Percentiles rank a stretch among this genome's conserved stretches.
Conservation (phyloP, 1,139 yeast genomes). For the Yamadazyma songkhlaensis region DNA sequence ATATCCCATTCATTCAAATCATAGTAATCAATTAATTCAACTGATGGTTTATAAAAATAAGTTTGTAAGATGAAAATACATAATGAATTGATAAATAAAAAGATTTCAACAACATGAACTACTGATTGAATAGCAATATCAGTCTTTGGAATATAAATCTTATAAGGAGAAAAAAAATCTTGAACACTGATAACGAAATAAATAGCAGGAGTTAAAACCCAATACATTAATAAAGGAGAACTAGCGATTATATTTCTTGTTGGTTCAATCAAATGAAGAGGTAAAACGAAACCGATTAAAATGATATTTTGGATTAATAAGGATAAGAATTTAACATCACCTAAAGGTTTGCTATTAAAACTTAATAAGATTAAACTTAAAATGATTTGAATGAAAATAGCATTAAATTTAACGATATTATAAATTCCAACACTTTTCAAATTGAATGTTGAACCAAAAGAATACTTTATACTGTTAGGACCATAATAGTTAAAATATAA, state of each 20-base stretch:
- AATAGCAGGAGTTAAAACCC: conserved; percentile 23
- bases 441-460: conserved; percentile 28
- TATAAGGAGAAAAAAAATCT: conserved; percentile 27
- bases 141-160: conserved; percentile 21
- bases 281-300: conserved; percentile 20
- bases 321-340: conserved; percentile 10
- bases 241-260: conserved; percentile 26
- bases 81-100: conserved; percentile 24
- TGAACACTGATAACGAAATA: conserved; percentile 23
- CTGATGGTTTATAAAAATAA: conserved; percentile 39
- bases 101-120: conserved; percentile 18
- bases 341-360: conserved; percentile 12
- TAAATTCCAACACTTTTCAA: conserved; percentile 26
- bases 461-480: conserved; percentile 24
- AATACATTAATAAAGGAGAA: conserved; percentile 28
- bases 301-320: conserved; percentile 12
- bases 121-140: conserved; percentile 12
- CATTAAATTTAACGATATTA: conserved; percentile 22
- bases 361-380: conserved; percentile 16
- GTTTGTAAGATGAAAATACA: conserved; percentile 38
- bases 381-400: conserved; percentile 22
- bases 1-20: conserved; percentile 32
- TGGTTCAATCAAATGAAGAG: conserved; percentile 33
- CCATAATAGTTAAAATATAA: conserved; percentile 24
- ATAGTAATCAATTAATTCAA: conserved; percentile 39